A percentile compares a stretch with the other conserved stretches of the same genome.
Evolutionary conservation across 2,329 filamentous ascomycete genomes (phyloP).

Genomic region (Nigrospora osmanthi): DNA sequence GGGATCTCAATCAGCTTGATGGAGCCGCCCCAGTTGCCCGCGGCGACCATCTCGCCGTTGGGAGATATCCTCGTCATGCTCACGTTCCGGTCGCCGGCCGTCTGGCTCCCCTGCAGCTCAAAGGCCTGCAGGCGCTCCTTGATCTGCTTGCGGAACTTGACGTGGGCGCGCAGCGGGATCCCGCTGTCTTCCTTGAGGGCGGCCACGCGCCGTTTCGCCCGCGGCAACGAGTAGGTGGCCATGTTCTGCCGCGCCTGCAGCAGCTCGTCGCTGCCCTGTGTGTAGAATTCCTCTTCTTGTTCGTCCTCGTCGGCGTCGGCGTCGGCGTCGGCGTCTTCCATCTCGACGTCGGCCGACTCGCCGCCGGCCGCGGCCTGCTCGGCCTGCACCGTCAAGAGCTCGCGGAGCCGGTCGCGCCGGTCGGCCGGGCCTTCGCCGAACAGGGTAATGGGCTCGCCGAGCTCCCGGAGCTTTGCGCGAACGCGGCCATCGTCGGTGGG

Average conservation of each 20-base stretch:
- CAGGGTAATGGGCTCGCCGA: slow-evolving; percentile 89
- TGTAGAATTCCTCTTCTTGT: slow-evolving; percentile 92
- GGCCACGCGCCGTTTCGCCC: slow-evolving; percentile 68
- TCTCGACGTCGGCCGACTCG: slow-evolving; percentile 47
- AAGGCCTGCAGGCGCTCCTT: slow-evolving; percentile 78
- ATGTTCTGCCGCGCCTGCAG: slow-evolving; percentile 72
- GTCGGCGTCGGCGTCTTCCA: slow-evolving; percentile 51
- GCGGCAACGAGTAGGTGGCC: slow-evolving; percentile 74
- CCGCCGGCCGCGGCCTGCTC: slow-evolving; percentile 46
- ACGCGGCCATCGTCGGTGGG: slow-evolving; percentile 91
- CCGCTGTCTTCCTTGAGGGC: slow-evolving; percentile 74
- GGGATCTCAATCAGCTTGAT: slow-evolving; percentile 82
- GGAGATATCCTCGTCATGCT: slow-evolving; percentile 90
- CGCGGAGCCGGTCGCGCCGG: slow-evolving; percentile 76
- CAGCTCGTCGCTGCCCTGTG: slow-evolving; percentile 67
- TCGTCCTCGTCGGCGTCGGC: slow-evolving; percentile 58
- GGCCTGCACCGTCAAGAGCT: slow-evolving; percentile 66
- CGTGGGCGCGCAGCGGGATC: slow-evolving; percentile 81
- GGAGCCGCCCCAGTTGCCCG: slow-evolving; percentile 87
- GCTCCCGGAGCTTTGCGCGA: slow-evolving; percentile 68
- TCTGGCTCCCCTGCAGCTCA: slow-evolving; percentile 89
- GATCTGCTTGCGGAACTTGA: slow-evolving; percentile 83
- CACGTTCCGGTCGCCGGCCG: slow-evolving; percentile 81
- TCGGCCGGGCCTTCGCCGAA: slow-evolving; percentile 88
- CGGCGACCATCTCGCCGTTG: slow-evolving; percentile 73